These are phyloP conservation scores for Tuber melanosporum DNA, from an alignment of 495 filamentous ascomycete genomes.

Conservation along the genomic window DNA sequence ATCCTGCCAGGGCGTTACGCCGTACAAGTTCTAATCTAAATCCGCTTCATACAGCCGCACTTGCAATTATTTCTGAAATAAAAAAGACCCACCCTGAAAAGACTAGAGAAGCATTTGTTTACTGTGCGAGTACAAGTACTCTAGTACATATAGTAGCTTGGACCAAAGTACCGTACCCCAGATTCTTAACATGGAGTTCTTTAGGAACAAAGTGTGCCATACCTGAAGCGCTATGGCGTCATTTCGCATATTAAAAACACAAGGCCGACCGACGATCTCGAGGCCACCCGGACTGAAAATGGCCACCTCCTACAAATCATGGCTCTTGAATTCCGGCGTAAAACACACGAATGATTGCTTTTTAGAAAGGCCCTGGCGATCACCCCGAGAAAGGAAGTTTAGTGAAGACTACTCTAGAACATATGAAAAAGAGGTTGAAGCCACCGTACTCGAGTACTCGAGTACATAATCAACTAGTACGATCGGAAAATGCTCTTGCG, in stretches of 20 bases:
- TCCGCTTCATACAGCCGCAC: background rate
- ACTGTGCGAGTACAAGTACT: background rate
- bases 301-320: background rate
- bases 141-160: background rate
- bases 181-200: background rate
- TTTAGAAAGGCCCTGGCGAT: background rate
- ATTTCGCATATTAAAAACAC: background rate
- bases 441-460: background rate
- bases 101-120: background rate
- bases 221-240: background rate
- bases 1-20: background rate
- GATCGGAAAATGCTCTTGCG: background rate
- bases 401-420: background rate
- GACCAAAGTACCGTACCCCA: background rate
- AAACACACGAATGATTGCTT: background rate
- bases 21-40: too few species aligned
- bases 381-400: background rate
- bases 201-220: background rate
- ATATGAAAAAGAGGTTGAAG: background rate
- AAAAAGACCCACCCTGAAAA: background rate
- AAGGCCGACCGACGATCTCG: background rate
- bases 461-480: background rate
- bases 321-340: background rate
- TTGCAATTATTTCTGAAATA: background rate
- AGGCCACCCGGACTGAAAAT: background rate